Evolutionary conservation across 1,284 basidiomycete species (phyloP).

Genomic region (Sporisorium scitamineum): DNA sequence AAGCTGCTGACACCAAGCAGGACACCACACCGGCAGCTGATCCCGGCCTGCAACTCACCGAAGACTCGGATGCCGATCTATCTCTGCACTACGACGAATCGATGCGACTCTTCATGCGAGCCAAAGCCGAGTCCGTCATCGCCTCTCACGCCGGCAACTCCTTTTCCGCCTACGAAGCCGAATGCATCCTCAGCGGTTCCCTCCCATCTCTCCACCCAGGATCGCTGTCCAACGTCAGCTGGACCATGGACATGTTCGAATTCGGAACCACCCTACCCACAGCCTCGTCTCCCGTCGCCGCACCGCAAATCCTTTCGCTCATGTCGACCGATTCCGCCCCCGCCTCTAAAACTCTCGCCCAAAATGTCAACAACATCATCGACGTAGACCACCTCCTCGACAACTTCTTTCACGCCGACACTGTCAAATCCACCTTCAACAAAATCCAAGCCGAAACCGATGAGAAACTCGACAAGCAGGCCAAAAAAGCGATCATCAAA

Average conservation of each 20-base stretch:
- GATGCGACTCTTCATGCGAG: conserved; percentile 32
- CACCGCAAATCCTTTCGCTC: not conserved
- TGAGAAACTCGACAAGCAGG: conserved; percentile 9
- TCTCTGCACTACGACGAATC: conserved; percentile 15
- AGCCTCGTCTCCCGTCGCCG: not conserved
- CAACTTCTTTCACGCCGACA: conserved; percentile 40
- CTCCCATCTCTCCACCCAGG: conserved; percentile 25
- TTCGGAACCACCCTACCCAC: conserved; percentile 15
- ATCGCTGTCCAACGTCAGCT: conserved; percentile 19
- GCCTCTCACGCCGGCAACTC: conserved; percentile 17
- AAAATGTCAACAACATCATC: conserved; percentile 11
- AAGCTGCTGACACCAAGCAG: not conserved
- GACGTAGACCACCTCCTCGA: conserved; percentile 35
- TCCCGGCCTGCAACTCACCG: conserved; percentile 14
- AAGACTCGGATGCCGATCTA: conserved; percentile 18
- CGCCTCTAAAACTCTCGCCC: not conserved
- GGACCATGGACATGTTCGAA: conserved; percentile 34
- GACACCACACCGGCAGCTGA: not conserved
- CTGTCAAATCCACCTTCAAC: conserved; percentile 17
- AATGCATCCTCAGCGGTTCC: conserved; percentile 22
- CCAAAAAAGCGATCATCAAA: conserved; percentile 45
- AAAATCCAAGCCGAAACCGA: conserved; percentile 9
- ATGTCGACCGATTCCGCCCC: conserved; percentile 1
- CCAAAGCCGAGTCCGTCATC: conserved; percentile 30
- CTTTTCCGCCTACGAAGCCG: conserved; percentile 7